Conservation (phyloP, 129 eudicot species). For the Deinandra increscens region DNA sequence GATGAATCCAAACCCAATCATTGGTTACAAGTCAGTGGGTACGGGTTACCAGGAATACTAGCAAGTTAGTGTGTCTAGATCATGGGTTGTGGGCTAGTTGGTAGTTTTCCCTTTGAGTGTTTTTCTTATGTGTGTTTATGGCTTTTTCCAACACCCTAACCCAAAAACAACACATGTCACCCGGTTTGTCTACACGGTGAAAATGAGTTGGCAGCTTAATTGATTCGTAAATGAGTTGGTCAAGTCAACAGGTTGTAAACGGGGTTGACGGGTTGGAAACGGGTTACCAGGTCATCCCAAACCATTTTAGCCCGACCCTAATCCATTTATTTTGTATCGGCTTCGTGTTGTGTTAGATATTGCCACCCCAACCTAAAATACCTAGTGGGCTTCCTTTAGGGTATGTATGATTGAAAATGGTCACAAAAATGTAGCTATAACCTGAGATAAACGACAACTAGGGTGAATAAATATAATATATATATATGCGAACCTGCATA, state of each 20-base stretch:
- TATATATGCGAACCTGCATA: slow-evolving; percentile 60
- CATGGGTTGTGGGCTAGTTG: too few species aligned
- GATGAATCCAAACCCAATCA: too few species aligned
- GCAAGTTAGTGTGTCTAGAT: too few species aligned
- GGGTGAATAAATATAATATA: slow-evolving; percentile 3
- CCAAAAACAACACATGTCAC: neutral
- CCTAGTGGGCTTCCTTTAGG: neutral
- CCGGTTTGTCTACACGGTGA: neutral
- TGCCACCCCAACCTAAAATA: neutral
- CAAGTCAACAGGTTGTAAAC: slow-evolving; percentile 1
- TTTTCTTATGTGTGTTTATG: too few species aligned
- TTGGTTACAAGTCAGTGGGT: too few species aligned
- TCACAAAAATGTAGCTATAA: neutral
- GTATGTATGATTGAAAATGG: slow-evolving; percentile 4
- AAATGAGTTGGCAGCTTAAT: neutral
- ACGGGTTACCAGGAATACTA: too few species aligned
- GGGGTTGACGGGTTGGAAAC: neutral
- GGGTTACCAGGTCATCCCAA: neutral
- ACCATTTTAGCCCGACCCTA: neutral
- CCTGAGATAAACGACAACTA: neutral
- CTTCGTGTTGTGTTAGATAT: neutral
- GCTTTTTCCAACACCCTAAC: too few species aligned
- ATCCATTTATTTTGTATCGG: neutral
- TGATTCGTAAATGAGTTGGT: neutral
- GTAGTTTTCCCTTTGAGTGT: too few species aligned